phyloP scores from a whole-genome alignment of 345 rosid genomes.

The Populus davidiana region DNA sequence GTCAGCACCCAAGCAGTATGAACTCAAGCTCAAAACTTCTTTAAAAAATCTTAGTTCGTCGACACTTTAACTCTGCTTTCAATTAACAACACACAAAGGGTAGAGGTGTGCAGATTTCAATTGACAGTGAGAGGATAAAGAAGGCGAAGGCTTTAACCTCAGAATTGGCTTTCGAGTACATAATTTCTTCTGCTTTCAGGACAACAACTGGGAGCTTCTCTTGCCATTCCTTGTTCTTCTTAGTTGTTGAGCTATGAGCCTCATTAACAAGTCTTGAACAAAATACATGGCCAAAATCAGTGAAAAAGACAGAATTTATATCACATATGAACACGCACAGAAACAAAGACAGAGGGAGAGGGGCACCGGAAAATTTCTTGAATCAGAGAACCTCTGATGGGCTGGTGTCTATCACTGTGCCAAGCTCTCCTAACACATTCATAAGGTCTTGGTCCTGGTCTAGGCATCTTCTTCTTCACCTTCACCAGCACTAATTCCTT shows the following conservation, averaged over 20 bases:
- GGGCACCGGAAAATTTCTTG: slow-evolving; percentile 63
- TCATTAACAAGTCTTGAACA: slow-evolving; percentile 50
- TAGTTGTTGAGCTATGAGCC: slow-evolving; percentile 48
- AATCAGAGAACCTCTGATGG: slow-evolving; percentile 72
- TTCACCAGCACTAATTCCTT: neutral
- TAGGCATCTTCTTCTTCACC: slow-evolving; percentile 47
- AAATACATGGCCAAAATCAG: neutral
- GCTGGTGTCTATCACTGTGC: slow-evolving; percentile 77
- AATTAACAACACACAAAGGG: neutral
- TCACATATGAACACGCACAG: neutral
- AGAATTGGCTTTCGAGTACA: slow-evolving; percentile 75
- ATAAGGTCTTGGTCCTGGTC: slow-evolving; percentile 74
- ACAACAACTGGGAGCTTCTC: slow-evolving; percentile 72
- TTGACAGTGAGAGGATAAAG: neutral
- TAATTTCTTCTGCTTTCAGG: slow-evolving; percentile 64
- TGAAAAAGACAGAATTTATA: neutral
- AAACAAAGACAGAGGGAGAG: neutral
- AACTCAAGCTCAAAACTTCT: neutral
- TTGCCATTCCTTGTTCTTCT: slow-evolving; percentile 77
- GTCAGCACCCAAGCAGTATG: neutral
- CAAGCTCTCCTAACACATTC: slow-evolving; percentile 71
- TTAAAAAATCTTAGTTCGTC: too few relatives aligned
- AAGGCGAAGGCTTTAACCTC: slow-evolving; percentile 35
- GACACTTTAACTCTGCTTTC: neutral
- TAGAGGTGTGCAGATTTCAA: slow-evolving; percentile 4